Evolutionary conservation across 345 rosid genomes (phyloP), one percentile per base, ranked within the genome.

Genomic region (Cardamine chenopodiifolia): DNA sequence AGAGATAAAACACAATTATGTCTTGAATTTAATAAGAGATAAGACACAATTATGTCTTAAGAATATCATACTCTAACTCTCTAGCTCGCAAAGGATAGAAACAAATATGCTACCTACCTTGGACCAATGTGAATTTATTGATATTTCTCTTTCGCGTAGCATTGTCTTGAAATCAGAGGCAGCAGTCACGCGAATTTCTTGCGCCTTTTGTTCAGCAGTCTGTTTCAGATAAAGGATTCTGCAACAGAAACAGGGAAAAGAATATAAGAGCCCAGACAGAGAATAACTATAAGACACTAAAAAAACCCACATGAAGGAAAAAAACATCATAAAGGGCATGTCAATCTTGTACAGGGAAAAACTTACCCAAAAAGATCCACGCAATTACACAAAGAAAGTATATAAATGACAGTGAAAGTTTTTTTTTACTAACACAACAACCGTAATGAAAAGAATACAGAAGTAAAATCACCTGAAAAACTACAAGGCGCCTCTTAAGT

Each of bases 171-270:
- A 92, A 82, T 89, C 78, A 42, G 90, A 83, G 62, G 91, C 80
- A 17, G 85, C 84, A 8, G 89, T 89, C 29, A 87, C 84, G 50
- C 91, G 96, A 56, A 82, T 69, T 75, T 89, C 97, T 75, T 76
- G 90, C 64, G 87, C 92, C 80, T 87, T 95, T 71, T 88, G 90
- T 68, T 87, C 88, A 70, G 88, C 90, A 62, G 87, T 86, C 82
- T 73, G 90, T 82, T 85, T 95, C 74, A 95, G 79, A 69, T 87
- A 83, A 67, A 85, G 79, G 65, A 95, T 85, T 85, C 99, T 95
- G 78, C 59, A 81, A 72, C 31, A 49, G 47, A 79, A 77, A 35
- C 57, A 77, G 10, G 18, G 37, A 42, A 66, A 45, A n/a, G n/a
- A n/a, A 37, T 4, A 23, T 57, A 60, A 48, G 45, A 45, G 34